phyloP scores from a whole-genome alignment of 2,329 filamentous ascomycete genomes.

The Fusarium keratoplasticum region DNA sequence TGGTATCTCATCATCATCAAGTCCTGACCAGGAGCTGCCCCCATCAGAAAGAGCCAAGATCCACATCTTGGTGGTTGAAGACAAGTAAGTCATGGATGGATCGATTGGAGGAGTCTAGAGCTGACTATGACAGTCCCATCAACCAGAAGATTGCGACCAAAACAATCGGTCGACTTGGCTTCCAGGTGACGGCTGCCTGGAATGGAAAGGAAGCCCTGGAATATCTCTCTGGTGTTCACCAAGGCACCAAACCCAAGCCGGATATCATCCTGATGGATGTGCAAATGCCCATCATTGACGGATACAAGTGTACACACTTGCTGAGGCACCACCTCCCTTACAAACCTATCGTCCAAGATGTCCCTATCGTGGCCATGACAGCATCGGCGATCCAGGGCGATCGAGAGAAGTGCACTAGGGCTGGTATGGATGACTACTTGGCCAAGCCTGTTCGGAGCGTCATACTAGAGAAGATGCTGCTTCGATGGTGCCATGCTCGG shows the following conservation, averaged over 20 bases:
- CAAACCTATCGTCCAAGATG: slow-evolving; percentile 66
- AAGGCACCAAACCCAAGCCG: slow-evolving; percentile 66
- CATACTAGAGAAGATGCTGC: slow-evolving; percentile 76
- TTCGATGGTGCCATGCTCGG: slow-evolving; percentile 70
- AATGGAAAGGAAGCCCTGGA: slow-evolving; percentile 84
- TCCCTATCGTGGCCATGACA: slow-evolving; percentile 86
- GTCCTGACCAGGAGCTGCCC: slow-evolving; percentile 61
- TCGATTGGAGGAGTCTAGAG: not conserved
- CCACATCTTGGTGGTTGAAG: slow-evolving; percentile 83
- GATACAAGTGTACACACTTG: slow-evolving; percentile 80
- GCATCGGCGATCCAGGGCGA: slow-evolving; percentile 83
- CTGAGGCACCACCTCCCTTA: slow-evolving; percentile 77
- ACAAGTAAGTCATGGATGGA: slow-evolving; percentile 69
- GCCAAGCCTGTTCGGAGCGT: slow-evolving; percentile 79
- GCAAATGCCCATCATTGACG: slow-evolving; percentile 81
- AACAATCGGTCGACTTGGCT: slow-evolving; percentile 79
- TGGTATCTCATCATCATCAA: slow-evolving; percentile 49
- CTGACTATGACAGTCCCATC: slow-evolving; percentile 61
- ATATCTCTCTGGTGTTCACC: slow-evolving; percentile 70
- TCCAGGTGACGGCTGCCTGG: slow-evolving; percentile 77
- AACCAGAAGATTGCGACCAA: slow-evolving; percentile 83
- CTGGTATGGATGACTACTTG: slow-evolving; percentile 82
- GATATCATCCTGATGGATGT: slow-evolving; percentile 85
- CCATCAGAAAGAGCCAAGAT: slow-evolving; percentile 70
- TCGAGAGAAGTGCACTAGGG: slow-evolving; percentile 76